These are phyloP conservation scores for Oropetium thomaeum DNA, from an alignment of 176 grass and related monocot genomes.

Conservation along the genomic window DNA sequence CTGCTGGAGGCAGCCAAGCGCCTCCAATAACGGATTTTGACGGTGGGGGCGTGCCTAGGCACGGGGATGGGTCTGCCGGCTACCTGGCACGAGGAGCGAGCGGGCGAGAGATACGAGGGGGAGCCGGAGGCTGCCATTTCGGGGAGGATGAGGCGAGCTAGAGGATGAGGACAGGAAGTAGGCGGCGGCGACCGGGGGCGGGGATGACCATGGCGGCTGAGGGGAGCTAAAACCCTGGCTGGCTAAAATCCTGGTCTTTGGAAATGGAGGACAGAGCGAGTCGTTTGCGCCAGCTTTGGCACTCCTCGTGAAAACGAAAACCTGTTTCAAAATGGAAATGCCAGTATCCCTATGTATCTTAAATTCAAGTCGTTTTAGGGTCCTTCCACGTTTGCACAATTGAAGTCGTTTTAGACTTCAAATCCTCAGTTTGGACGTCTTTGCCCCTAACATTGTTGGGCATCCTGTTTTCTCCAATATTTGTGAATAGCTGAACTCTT, in stretches of 20 bases:
- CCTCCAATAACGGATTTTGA: slow-evolving; percentile 19
- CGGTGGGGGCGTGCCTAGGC: not conserved
- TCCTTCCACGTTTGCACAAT: too few relatives aligned
- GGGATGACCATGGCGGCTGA: slow-evolving; percentile 15
- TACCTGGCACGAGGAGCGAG: slow-evolving; percentile 20
- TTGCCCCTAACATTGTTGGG: too few relatives aligned
- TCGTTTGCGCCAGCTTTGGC: not conserved
- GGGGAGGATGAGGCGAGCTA: not conserved
- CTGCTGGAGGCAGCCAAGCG: slow-evolving; percentile 23
- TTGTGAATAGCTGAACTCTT: too few relatives aligned
- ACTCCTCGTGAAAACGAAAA: too few relatives aligned
- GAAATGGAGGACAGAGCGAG: not conserved
- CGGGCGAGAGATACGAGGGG: not conserved
- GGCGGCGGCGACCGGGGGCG: not conserved
- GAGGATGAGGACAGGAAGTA: not conserved
- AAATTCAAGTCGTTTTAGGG: too few relatives aligned
- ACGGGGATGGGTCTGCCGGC: not conserved
- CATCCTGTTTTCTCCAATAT: too few relatives aligned
- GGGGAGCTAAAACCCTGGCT: slow-evolving; percentile 34
- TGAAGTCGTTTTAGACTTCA: too few relatives aligned
- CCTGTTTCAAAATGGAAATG: too few relatives aligned
- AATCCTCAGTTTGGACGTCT: too few relatives aligned
- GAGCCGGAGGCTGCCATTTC: slow-evolving; percentile 19
- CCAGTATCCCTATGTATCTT: too few relatives aligned
- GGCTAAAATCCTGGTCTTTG: slow-evolving; percentile 9